Conservation (phyloP, 495 filamentous ascomycete genomes). For the Corynascus novoguineensis region DNA sequence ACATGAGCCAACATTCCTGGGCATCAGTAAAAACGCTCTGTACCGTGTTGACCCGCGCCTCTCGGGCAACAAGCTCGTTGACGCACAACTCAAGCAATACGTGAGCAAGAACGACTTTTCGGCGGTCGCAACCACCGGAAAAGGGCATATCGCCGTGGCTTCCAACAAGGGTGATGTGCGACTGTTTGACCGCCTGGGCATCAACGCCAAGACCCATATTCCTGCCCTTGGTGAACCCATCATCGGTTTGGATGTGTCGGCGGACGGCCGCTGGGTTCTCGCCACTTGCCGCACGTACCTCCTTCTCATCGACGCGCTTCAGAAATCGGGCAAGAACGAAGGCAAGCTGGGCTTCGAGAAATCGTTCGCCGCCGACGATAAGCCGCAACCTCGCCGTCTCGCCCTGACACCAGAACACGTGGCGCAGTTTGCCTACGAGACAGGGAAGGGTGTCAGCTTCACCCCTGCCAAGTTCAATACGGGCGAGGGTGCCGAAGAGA, state of each 20-base stretch:
- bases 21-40: conserved; percentile 82
- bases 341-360: conserved; percentile 97
- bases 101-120: conserved; percentile 95
- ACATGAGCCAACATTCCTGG: conserved; percentile 87
- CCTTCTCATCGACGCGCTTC: conserved; percentile 83
- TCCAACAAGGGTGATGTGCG: conserved; percentile 97
- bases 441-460: conserved; percentile 76
- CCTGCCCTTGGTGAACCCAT: conserved; percentile 93
- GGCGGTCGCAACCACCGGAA: conserved; percentile 84
- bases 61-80: conserved; percentile 85
- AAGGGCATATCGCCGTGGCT: conserved; percentile 93
- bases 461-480: conserved; percentile 93
- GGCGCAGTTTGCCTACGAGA: conserved; percentile 95
- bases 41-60: conserved; percentile 93
- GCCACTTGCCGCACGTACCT: conserved; percentile 94
- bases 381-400: conserved; percentile 88
- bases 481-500: conserved; percentile 70
- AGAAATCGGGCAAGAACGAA: conserved; percentile 91
- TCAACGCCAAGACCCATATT: conserved; percentile 95
- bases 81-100: conserved; percentile 90
- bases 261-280: conserved; percentile 91
- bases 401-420: conserved; percentile 83
- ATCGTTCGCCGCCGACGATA: conserved; percentile 83
- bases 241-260: conserved; percentile 88
- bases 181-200: conserved; percentile 90